Evolutionary conservation across 305 asterid genomes (phyloP), one percentile per base, ranked within the genome.

Genomic region (Withania somnifera): DNA sequence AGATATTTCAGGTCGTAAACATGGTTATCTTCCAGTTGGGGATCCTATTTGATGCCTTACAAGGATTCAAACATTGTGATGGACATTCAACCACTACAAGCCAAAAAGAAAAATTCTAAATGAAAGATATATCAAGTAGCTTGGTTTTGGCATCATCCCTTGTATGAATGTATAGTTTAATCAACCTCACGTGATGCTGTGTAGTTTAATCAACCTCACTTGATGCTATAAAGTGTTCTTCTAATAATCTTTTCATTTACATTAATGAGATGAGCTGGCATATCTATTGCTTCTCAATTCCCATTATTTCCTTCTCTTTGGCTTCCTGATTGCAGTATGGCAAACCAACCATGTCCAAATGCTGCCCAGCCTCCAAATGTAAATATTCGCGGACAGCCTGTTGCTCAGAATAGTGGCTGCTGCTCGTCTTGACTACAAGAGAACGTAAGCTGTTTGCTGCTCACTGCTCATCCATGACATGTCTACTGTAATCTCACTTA

Each of bases 331-430:
- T 58, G 75, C 85, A 87, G 88, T 86, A 87, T 87, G 90, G 87
- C 90, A 60, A 86, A 81, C 78, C 90, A 88, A 80, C 90, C 90
- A 19, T 82, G 85, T 8, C 7, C 53, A 84, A 82, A 82, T 67
- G 67, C 79, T 45, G 79, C 82, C 10, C 84, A 77, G 82, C 87
- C 87, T 53, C 90, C 89, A 11, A 86, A 84, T 6, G 90, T 88
- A 73, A 88, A 88, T 71, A 88, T 88, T 11, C 84, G 85, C 9
- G 90, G 90, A 58, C 90, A 86, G 77, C 90, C 89, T 3, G 89
- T 88, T 77, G 78, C 82, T 38, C 90, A 85, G 78, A 86, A 56
- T 80, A 64, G 88, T 9, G 88, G 88, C 24, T 85, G 88, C 85
- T 86, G 89, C 85, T 88, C 87, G 5, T 87, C 85, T 6, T 85